Evolutionary conservation across 139 green algal species (phyloP), one percentile per base, ranked within the genome.

Genomic region (Chlorella sp.): DNA sequence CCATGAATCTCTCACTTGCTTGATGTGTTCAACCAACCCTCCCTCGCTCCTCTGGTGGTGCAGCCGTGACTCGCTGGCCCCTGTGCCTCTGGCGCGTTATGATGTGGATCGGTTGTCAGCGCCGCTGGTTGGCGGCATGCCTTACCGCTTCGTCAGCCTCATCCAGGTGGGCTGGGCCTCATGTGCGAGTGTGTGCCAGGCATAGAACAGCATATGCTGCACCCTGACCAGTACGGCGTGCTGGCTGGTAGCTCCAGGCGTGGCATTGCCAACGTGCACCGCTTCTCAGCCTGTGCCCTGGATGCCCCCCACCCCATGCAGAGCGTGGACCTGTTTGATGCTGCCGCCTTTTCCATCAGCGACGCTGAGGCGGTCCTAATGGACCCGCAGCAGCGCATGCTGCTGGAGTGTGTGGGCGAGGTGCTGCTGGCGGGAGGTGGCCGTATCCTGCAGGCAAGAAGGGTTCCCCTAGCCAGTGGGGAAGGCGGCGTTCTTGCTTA

Each of bases 351-450:
- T 83, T 84, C 86, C 36, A 77, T 97, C 56, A 44, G 78, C 0
- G 86, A 86, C 1, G 76, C 84, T 1, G 94, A 98, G 82, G 90
- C 94, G 0, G 75, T 80, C 22, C 68, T 91, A 11, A 95, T 98
- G 92, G 94, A 97, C 84, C 92, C 94, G 7, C 94, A 97, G 87
- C 94, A 97, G 88, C 89, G 94, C 9, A 73, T 97, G 67, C 81
- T 97, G 76, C 85, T 96, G 73, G 84, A 93, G 32, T 30, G 26
- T 14, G 80, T 88, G 34, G 88, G 80, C 16, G 76, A 93, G 40
- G 86, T 81, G 30, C 76, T 93, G 58, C 70, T 85, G 26, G 36
- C 48, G 7, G 68, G 38, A 0, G 30, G 41, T 5, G 5, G 46
- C 30, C 17, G 13, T 32, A 26, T 68, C 56, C 82, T 76, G 32